Evolutionary conservation across 108 stramenopile genomes (phyloP).

Genomic region (Schizochytrium sp.): DNA sequence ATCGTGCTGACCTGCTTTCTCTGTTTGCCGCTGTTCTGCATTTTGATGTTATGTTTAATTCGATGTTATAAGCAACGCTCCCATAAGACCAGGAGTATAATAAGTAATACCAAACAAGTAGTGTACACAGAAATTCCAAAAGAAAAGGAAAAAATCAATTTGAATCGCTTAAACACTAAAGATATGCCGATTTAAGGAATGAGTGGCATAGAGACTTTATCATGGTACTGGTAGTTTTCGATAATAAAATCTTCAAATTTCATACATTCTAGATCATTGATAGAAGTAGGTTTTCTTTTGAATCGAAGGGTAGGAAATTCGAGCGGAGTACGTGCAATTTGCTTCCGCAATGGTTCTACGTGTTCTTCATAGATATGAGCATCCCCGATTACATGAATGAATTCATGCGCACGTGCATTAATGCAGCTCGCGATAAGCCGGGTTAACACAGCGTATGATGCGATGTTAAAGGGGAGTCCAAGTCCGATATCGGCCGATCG

Average conservation of each 20-base stretch:
- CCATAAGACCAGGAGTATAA: no score
- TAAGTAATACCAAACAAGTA: no score
- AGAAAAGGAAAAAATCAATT: no score
- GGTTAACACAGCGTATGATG: not conserved
- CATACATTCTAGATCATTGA: no score
- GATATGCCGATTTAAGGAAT: no score
- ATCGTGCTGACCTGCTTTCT: not conserved
- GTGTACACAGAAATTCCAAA: no score
- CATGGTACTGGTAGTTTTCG: no score
- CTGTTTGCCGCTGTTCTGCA: not conserved
- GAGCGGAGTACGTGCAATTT: not conserved
- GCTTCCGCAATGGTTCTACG: not conserved
- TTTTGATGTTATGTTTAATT: not conserved
- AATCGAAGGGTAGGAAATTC: not conserved
- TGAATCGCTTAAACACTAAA: no score
- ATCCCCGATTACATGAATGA: not conserved
- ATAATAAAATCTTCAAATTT: no score
- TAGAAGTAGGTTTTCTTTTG: no score
- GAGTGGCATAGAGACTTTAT: no score
- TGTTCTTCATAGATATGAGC: not conserved
- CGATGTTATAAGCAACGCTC: no score
- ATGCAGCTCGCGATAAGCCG: not conserved
- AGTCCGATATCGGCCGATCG: not conserved
- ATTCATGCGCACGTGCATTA: not conserved
- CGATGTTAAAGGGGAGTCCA: conserved; percentile 4